Base-by-base conservation (phyloP, 805 yeast species). In the Candida ortonii region DNA sequence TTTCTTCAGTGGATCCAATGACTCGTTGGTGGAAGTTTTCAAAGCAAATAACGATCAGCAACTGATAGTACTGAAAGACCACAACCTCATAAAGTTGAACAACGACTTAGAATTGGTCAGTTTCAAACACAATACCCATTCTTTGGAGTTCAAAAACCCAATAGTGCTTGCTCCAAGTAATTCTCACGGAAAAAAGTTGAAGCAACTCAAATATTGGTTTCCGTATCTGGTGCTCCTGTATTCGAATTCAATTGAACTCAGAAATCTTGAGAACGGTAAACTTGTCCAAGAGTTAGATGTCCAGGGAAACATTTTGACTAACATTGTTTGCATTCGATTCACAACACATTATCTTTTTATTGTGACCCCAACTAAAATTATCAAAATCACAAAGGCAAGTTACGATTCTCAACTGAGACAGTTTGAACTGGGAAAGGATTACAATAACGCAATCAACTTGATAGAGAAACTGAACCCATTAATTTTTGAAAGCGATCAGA, bases 401-500 rank as follows among this genome's bases (percentile, higher is more conserved):
- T 67, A 55, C 35, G 46, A 50, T 16, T 43, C 38, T n/a, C 71
- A 65, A 38, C 43, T 70, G 7, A 41, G 49, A 7, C 49, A 52
- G 14, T 50, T 70, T 17, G 57, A 58, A 18, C 34, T 38, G 7
- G 22, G 36, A 7, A 47, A 57, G 13, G 54, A 55, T 22, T 57
- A 64, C 23, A 64, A 59, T 18, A 71, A 70, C 38, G 76, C 78
- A 0, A 71, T 76, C 12, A 50, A 59, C 9, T 44, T 77, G 13
- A 51, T 70, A 16, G 60, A 56, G 30, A 55, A 51, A 23, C 34
- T 60, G n/a, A 50, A 50, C 23, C 61, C 62, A 6, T 31, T 46
- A 10, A 44, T 49, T 1, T 49, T 55, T 37, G 43, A 39, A 7
- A 33, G 16, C 11, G 17, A 22, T 27, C 27, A 21, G 13, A 16